Base-by-base conservation (phyloP, 208 protist genomes). In the Herpetomonas samuelpessoai region DNA sequence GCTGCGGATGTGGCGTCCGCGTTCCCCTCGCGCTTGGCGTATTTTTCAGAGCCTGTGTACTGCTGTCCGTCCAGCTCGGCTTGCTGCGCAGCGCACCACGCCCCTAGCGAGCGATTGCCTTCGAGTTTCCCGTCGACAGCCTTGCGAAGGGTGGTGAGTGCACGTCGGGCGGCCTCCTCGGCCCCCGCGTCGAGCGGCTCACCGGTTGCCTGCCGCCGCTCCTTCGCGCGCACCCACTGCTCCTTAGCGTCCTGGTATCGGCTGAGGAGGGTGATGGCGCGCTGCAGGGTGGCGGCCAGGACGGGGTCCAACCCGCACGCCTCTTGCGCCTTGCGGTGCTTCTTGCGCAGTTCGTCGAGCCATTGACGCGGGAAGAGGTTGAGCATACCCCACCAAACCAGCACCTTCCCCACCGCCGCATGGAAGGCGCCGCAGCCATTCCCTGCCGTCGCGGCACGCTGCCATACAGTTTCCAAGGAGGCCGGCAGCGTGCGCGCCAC, bases 281-380 rank as follows among this genome's bases (percentile, higher is more conserved):
- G 71, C 58, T 79, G 61, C 56, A 95, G 52, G 27, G 69, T 57
- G 18, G 66, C 29, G 3, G 67, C 64, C 48, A 79, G 44, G 60
- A 30, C 21, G 18, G 49, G 22, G 21, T 3, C 24, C 54, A 12
- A 24, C 55, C 64, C 18, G 45, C 49, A 26, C 3, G 59, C 59
- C 38, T 71, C 62, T 39, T 75, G 66, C 21, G 63, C 70, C 0
- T 58, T 55, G 24, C 71, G 66, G 22, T 56, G 39, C 29, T 66
- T 66, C 49, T 29, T 35, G n/a, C 71, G 69, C 31, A 96, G 60
- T 44, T 82, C 75, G 1, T 62, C 53, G 24, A 93, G 70, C 90
- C 90, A 96, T 24, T 68, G 61, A 14, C 54, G 63, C 1, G 90
- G 82, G 47, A 96, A 96, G n/a, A 93, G 66, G 25, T 81, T 72